Conservation (phyloP, 1,139 yeast genomes). For the Debaryomycetaceae sp. region DNA sequence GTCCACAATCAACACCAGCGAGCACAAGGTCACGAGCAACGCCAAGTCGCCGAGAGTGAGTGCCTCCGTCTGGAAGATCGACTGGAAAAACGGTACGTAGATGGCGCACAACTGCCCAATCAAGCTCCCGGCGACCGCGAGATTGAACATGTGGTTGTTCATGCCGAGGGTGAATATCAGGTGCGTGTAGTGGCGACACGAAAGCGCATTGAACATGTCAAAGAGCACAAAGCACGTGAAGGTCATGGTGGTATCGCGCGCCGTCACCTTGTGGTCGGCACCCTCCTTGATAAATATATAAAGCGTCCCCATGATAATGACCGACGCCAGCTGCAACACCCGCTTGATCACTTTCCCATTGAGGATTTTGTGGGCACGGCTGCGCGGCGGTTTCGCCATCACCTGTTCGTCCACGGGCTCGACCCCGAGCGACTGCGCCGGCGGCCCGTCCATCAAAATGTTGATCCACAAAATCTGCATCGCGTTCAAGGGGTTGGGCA, state of each 20-base stretch:
- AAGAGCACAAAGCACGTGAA: constrained; percentile 91
- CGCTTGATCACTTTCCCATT: constrained; percentile 59
- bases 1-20: constrained; percentile 78
- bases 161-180: constrained; percentile 74
- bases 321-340: constrained; percentile 60
- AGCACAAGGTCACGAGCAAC: constrained; percentile 51
- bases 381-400: constrained; percentile 90
- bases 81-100: constrained; percentile 84
- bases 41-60: constrained; percentile 56
- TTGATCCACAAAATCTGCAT: constrained; percentile 98
- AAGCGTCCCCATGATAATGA: constrained; percentile 71
- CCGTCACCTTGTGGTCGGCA: constrained; percentile 71
- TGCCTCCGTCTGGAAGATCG: constrained; percentile 90
- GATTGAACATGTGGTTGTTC: constrained; percentile 78
- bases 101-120: constrained; percentile 91
- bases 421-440: constrained; percentile 94
- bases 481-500: constrained; percentile 95
- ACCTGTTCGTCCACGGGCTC: constrained; percentile 95
- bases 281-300: constrained; percentile 77
- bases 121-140: constrained; percentile 83
- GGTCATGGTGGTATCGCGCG: constrained; percentile 98
- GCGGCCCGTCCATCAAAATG: constrained; percentile 98
- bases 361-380: constrained; percentile 71
- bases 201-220: constrained; percentile 91
- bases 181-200: constrained; percentile 82